Conservation (phyloP, 2,329 filamentous ascomycete genomes). For the Plenodomus tracheiphilus region DNA sequence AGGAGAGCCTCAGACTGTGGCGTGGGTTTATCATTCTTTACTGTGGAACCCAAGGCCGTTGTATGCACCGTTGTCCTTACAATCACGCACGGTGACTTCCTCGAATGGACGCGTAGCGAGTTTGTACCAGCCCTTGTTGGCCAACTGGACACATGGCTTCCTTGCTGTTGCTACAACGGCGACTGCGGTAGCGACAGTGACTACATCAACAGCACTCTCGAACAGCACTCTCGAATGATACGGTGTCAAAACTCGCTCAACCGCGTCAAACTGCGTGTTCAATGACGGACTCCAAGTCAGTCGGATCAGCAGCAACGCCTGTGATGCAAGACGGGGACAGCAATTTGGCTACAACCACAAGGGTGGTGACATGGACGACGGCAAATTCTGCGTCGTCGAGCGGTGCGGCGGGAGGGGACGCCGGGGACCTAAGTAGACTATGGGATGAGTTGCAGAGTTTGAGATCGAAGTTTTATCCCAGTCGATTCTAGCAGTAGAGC, state of each 20-base stretch:
- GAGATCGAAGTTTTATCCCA: not conserved
- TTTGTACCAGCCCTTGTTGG: slow-evolving; percentile 1
- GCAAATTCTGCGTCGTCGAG: not conserved
- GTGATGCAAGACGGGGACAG: too few species aligned
- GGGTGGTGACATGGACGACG: not conserved
- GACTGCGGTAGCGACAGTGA: not conserved
- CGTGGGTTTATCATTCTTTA: slow-evolving; percentile 6
- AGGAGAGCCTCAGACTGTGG: not conserved
- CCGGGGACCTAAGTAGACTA: not conserved
- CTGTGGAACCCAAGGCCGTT: slow-evolving; percentile 8
- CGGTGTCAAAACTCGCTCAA: not conserved
- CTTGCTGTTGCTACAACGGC: not conserved
- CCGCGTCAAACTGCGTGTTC: too few species aligned
- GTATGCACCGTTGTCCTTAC: slow-evolving; percentile 5
- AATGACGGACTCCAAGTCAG: too few species aligned
- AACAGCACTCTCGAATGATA: too few species aligned
- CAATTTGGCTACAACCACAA: too few species aligned
- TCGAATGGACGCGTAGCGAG: not conserved
- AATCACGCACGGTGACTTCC: too few species aligned
- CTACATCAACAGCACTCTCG: not conserved
- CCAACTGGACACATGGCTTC: not conserved
- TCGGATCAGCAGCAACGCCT: too few species aligned
- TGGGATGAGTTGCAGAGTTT: not conserved
- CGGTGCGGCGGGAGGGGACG: not conserved
- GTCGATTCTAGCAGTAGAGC: too few species aligned